A percentile compares a stretch with the other conserved stretches of the same genome.
phyloP scores from a whole-genome alignment of 148 eudicot species.

The Spergularia bocconei region DNA sequence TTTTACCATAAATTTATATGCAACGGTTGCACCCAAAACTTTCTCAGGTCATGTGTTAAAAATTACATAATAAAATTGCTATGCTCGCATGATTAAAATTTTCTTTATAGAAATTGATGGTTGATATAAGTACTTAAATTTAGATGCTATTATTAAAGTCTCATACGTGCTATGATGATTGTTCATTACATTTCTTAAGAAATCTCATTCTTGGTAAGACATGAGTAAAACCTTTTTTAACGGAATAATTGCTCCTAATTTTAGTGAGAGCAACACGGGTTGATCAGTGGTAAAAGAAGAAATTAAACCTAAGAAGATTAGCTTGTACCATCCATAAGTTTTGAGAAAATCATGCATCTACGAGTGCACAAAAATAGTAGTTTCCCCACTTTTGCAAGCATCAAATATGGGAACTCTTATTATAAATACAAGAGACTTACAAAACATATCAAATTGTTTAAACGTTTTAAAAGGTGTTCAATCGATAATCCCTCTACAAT shows the following conservation, averaged over 20 bases:
- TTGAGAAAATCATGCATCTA: constrained; percentile 20
- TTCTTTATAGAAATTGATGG: too few relatives aligned
- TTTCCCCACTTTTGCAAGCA: background rate
- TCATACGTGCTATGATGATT: too few relatives aligned
- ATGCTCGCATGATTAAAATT: too few relatives aligned
- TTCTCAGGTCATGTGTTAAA: too few relatives aligned
- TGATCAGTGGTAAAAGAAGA: background rate
- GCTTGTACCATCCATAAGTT: background rate
- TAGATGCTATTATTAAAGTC: too few relatives aligned
- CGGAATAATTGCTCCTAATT: background rate
- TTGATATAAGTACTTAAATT: too few relatives aligned
- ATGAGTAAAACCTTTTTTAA: too few relatives aligned
- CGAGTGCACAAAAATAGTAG: constrained; percentile 15
- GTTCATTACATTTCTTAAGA: too few relatives aligned
- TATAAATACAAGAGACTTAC: constrained; percentile 8
- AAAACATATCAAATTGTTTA: background rate
- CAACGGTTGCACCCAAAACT: too few relatives aligned
- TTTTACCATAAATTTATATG: too few relatives aligned
- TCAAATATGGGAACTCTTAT: background rate
- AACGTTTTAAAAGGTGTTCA: background rate
- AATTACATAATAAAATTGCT: too few relatives aligned
- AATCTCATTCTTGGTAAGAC: too few relatives aligned
- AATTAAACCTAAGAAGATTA: background rate
- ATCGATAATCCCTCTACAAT: background rate
- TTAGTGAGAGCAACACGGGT: background rate